phyloP scores from a whole-genome alignment of 805 yeast genomes.

The Diddensiella santjacobensis region DNA sequence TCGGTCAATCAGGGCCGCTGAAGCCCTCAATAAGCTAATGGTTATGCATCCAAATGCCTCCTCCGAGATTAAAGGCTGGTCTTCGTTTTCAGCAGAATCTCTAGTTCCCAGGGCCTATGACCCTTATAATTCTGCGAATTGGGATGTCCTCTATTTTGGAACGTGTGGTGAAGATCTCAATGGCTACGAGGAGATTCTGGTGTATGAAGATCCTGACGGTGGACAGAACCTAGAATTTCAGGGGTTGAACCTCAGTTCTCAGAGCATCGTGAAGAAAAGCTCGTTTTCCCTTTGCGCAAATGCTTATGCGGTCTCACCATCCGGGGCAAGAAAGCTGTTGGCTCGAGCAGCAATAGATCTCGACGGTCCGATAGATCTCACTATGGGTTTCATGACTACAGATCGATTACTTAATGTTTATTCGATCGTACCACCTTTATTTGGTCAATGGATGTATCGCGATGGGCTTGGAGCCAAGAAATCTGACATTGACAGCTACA shows the following conservation, averaged over 20 bases:
- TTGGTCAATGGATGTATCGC: constrained; percentile 17
- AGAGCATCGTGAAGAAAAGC: constrained; percentile 4
- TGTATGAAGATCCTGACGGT: constrained; percentile 14
- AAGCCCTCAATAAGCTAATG: constrained; percentile 10
- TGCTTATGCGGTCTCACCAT: constrained; percentile 12
- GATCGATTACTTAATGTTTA: constrained; percentile 1
- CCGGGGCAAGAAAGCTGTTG: constrained; percentile 13
- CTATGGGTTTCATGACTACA: neutral
- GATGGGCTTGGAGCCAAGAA: constrained; percentile 11
- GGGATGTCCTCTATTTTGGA: constrained; percentile 19
- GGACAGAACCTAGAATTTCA: constrained; percentile 1
- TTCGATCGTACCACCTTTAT: constrained; percentile 9
- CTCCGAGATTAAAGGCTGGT: neutral
- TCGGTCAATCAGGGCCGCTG: constrained; percentile 2
- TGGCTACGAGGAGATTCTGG: constrained; percentile 1
- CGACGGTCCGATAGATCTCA: constrained; percentile 11
- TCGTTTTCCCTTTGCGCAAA: constrained; percentile 7
- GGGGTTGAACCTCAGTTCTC: neutral
- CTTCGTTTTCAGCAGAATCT: constrained; percentile 8
- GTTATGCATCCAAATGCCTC: neutral
- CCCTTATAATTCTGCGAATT: constrained; percentile 12
- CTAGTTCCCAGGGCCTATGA: constrained; percentile 12
- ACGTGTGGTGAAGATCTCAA: constrained; percentile 12
- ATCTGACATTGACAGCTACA: neutral
- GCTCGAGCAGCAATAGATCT: constrained; percentile 9